Percentiles rank a stretch among this genome's conserved stretches.
Evolutionary conservation across 176 grass and related monocot species (phyloP).

Genomic region (Aegilops bicornis): DNA sequence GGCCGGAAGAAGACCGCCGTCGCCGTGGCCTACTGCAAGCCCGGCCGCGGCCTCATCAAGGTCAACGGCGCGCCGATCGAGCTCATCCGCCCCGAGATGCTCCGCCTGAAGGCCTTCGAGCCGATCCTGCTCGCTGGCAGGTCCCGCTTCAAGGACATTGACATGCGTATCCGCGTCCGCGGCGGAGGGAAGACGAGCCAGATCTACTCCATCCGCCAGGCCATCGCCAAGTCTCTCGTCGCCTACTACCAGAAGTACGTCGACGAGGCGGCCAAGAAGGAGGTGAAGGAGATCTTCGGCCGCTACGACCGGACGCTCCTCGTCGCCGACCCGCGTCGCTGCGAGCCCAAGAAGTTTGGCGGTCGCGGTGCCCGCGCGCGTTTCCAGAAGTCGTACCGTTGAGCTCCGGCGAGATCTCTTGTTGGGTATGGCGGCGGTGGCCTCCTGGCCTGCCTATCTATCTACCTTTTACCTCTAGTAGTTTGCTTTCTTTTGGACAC

Average conservation of each 20-base stretch:
- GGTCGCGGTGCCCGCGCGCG: constrained; percentile 75
- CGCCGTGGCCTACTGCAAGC: constrained; percentile 75
- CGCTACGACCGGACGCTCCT: constrained; percentile 88
- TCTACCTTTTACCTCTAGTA: not conserved
- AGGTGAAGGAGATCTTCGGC: constrained; percentile 77
- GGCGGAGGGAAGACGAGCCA: constrained; percentile 78
- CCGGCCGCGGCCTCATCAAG: constrained; percentile 78
- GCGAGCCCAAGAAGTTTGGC: constrained; percentile 90
- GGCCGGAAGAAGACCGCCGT: constrained; percentile 91
- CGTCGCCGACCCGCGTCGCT: constrained; percentile 74
- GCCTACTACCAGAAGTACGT: constrained; percentile 89
- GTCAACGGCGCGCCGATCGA: constrained; percentile 80
- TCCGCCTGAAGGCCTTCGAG: constrained; percentile 75
- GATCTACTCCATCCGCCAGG: constrained; percentile 85
- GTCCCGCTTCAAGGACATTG: constrained; percentile 63
- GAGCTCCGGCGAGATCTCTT: not conserved
- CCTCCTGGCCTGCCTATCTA: not conserved
- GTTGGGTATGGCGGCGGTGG: not conserved
- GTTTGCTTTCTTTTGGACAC: not conserved
- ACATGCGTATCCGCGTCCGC: constrained; percentile 84
- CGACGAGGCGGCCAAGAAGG: constrained; percentile 78
- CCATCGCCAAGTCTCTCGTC: constrained; percentile 76
- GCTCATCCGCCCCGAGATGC: constrained; percentile 76
- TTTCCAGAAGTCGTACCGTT: constrained; percentile 90
- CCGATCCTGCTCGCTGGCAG: constrained; percentile 71